phyloP scores from a whole-genome alignment of 371 early-diverging fungal species.

The Mucor piriformis region DNA sequence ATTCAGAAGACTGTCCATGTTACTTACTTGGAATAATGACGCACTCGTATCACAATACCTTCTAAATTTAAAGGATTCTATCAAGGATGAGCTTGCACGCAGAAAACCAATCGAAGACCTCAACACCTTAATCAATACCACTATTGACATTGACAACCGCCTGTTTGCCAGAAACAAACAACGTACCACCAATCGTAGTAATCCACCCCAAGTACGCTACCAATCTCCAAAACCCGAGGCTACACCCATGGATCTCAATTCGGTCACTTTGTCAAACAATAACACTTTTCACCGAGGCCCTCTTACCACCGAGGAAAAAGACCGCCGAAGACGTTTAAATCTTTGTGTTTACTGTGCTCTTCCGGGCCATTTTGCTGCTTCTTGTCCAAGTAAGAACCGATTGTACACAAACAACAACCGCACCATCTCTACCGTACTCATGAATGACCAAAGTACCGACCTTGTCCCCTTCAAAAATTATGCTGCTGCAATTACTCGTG shows the following conservation, averaged over 20 bases:
- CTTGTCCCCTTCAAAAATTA: not conserved
- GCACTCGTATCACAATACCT: not conserved
- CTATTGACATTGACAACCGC: not conserved
- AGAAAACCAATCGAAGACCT: not conserved
- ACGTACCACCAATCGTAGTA: not conserved
- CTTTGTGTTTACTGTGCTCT: not conserved
- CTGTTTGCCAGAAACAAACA: not conserved
- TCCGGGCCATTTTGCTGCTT: not conserved
- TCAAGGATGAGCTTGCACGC: not conserved
- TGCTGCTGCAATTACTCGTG: not conserved
- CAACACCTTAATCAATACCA: not conserved
- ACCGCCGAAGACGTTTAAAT: not conserved
- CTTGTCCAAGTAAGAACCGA: not conserved
- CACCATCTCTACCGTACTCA: not conserved
- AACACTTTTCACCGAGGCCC: not conserved
- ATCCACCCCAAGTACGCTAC: not conserved
- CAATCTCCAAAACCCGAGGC: not conserved
- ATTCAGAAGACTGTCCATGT: not conserved
- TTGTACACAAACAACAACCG: not conserved
- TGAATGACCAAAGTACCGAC: not conserved
- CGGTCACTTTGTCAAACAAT: not conserved
- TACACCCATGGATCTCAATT: not conserved
- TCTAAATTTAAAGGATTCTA: not conserved
- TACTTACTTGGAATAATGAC: not conserved
- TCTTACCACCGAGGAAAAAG: not conserved